Conservation (phyloP, 176 grass and related monocot genomes). For the Panicum miliaceum region DNA sequence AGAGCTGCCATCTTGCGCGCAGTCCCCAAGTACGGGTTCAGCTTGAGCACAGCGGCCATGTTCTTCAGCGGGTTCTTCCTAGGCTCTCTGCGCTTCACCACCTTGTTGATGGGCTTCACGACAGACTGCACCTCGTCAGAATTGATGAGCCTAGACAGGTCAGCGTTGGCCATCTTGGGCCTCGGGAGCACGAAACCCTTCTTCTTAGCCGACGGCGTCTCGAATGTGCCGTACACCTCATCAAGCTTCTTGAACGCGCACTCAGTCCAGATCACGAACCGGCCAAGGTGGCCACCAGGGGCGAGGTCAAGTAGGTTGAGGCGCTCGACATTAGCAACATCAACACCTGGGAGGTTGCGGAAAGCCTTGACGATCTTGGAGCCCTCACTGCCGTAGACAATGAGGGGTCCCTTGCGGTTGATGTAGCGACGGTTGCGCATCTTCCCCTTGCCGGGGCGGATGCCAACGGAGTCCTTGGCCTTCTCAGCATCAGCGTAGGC, state of each 20-base stretch:
- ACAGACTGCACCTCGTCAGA: conserved; percentile 91
- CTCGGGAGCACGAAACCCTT: conserved; percentile 85
- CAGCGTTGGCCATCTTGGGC: conserved; percentile 82
- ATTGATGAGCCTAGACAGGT: conserved; percentile 82
- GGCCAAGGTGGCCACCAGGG: conserved; percentile 80
- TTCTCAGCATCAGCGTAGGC: conserved; percentile 79
- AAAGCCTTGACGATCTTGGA: conserved; percentile 93
- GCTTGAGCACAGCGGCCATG: conserved; percentile 68
- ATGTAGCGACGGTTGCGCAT: conserved; percentile 86
- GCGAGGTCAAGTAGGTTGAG: conserved; percentile 89
- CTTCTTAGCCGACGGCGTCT: conserved; percentile 65
- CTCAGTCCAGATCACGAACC: conserved; percentile 94
- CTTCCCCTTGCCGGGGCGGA: conserved; percentile 77
- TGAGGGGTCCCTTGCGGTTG: conserved; percentile 80
- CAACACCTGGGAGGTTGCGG: conserved; percentile 82
- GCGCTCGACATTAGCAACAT: conserved; percentile 81
- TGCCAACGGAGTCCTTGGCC: conserved; percentile 75
- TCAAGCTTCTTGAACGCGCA: conserved; percentile 91
- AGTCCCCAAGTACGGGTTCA: conserved; percentile 73
- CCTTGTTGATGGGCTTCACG: conserved; percentile 81
- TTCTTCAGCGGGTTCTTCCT: conserved; percentile 93
- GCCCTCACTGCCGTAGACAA: conserved; percentile 80
- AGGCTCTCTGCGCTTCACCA: conserved; percentile 63
- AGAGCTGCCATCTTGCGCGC: conserved; percentile 83
- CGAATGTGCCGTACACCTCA: conserved; percentile 69